Evolutionary conservation across 257 asterid genomes (phyloP).

Genomic region (Anisodus acutangulus): DNA sequence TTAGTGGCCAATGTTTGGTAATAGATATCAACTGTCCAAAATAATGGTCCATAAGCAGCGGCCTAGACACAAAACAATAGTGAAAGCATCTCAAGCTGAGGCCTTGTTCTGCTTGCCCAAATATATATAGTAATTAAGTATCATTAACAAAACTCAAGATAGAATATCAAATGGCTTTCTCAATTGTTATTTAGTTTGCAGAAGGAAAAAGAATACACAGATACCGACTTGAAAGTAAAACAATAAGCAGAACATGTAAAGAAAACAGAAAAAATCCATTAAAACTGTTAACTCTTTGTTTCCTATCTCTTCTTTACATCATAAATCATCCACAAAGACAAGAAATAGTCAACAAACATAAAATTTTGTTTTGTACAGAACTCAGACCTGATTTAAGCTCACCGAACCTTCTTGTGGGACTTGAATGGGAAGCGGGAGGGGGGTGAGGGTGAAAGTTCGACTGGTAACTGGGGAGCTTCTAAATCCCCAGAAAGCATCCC

Average conservation of each 20-base stretch:
- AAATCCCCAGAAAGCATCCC: conserved; percentile 74
- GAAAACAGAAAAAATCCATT: conserved; percentile 28
- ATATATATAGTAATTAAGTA: too few relatives aligned
- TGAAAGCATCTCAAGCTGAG: not conserved
- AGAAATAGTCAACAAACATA: conserved; percentile 38
- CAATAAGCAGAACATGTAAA: conserved; percentile 5
- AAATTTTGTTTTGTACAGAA: conserved; percentile 29
- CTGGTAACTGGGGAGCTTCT: conserved; percentile 74
- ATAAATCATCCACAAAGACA: conserved; percentile 35
- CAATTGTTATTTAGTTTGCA: conserved; percentile 18
- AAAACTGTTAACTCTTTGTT: conserved; percentile 33
- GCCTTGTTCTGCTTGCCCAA: conserved; percentile 20
- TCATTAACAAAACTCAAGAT: too few relatives aligned
- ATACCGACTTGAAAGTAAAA: not conserved
- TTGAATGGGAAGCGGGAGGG: conserved; percentile 62
- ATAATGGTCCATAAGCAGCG: not conserved
- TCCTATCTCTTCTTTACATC: conserved; percentile 43
- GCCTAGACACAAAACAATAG: not conserved
- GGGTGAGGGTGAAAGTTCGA: conserved; percentile 85
- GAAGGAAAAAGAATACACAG: not conserved
- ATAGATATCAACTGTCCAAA: not conserved
- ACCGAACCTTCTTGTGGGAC: conserved; percentile 70
- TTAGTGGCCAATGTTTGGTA: conserved; percentile 8
- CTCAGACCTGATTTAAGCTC: conserved; percentile 43
- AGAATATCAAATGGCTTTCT: not conserved